Conservation (phyloP, 805 yeast species). For the Yamadazyma philogaea region DNA sequence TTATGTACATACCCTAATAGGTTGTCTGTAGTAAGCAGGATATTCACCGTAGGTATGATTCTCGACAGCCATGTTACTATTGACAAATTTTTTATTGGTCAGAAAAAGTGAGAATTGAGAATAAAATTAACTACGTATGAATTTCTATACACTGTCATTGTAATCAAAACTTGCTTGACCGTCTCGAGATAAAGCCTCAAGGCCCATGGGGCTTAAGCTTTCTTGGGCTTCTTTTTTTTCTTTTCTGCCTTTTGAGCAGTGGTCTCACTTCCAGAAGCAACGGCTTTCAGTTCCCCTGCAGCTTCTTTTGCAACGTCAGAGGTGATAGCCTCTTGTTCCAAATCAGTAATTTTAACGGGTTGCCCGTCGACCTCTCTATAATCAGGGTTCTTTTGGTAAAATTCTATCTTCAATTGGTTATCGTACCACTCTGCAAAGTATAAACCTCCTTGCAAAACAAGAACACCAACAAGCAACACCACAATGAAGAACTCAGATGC, state of each 20-base stretch:
- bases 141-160: no score
- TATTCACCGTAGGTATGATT: slow-evolving; percentile 46
- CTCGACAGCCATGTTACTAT: slow-evolving; percentile 21
- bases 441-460: slow-evolving; percentile 81
- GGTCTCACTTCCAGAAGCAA: slow-evolving; percentile 10
- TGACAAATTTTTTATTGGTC: slow-evolving; percentile 16
- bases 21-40: slow-evolving; percentile 60
- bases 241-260: slow-evolving; percentile 16
- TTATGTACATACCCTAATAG: slow-evolving; percentile 52
- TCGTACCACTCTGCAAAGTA: slow-evolving; percentile 78
- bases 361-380: slow-evolving; percentile 15
- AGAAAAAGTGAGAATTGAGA: neutral
- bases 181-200: no score
- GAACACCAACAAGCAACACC: slow-evolving; percentile 69
- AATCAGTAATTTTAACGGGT: slow-evolving; percentile 12
- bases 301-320: neutral
- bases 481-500: slow-evolving; percentile 81
- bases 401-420: slow-evolving; percentile 30
- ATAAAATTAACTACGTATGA: no score
- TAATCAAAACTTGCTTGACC: no score
- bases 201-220: neutral
- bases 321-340: slow-evolving; percentile 14
- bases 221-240: slow-evolving; percentile 15
- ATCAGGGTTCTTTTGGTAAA: slow-evolving; percentile 27
- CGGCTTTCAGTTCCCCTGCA: neutral